Percentiles rank a stretch among this genome's conserved stretches.
phyloP scores from a whole-genome alignment of 129 eudicot species.

The Helichrysum umbraculigerum region DNA sequence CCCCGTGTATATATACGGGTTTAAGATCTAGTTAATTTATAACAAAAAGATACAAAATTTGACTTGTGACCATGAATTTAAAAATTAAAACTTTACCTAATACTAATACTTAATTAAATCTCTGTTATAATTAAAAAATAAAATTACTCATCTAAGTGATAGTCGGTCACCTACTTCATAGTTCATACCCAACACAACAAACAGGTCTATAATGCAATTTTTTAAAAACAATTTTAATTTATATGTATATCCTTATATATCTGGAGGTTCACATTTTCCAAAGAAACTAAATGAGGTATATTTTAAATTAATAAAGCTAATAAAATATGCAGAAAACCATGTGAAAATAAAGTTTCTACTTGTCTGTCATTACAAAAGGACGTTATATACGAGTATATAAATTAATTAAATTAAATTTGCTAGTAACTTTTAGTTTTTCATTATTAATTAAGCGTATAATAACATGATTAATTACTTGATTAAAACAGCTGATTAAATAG shows the following conservation, averaged over 20 bases:
- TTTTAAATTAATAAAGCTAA: not conserved
- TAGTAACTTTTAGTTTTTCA: not conserved
- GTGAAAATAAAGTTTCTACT: not conserved
- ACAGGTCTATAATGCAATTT: conserved; percentile 25
- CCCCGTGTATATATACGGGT: no score
- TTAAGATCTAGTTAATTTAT: no score
- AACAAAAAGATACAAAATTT: no score
- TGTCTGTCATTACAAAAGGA: not conserved
- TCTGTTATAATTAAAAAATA: no score
- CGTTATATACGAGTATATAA: no score
- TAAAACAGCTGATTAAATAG: not conserved
- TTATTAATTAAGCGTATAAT: not conserved
- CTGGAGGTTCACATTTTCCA: conserved; percentile 31
- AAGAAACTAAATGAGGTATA: not conserved
- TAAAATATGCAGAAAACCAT: not conserved
- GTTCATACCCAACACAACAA: no score
- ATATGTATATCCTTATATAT: no score
- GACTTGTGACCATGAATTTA: no score
- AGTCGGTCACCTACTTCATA: conserved; percentile 40
- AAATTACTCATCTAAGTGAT: not conserved
- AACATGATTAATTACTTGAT: not conserved
- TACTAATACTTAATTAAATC: no score
- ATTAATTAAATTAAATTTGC: no score
- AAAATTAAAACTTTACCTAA: no score
- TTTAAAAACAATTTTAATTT: no score